phyloP scores from a whole-genome alignment of 768 basidiomycete genomes.

The Termitomyces sp. region DNA sequence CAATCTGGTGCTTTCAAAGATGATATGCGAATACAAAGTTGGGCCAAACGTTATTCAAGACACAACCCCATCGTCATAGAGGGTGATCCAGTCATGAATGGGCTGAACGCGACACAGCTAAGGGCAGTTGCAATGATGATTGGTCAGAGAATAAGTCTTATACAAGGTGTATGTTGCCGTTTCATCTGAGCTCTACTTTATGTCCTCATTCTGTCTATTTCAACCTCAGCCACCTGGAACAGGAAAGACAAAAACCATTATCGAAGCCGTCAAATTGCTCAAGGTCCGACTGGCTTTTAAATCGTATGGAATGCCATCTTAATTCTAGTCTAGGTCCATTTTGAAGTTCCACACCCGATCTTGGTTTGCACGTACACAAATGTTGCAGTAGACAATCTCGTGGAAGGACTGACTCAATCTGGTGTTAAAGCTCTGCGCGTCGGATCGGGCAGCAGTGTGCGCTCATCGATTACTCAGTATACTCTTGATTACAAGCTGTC shows the following conservation, averaged over 20 bases:
- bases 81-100: constrained; percentile 66
- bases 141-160: constrained; percentile 66
- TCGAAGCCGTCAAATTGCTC: constrained; percentile 75
- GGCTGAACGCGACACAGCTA: constrained; percentile 72
- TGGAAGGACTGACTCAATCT: constrained; percentile 59
- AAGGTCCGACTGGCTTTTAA: constrained; percentile 41
- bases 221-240: constrained; percentile 74
- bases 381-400: constrained; percentile 86
- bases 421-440: constrained; percentile 74
- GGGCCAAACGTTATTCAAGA: constrained; percentile 65
- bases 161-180: constrained; percentile 69
- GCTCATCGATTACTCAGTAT: constrained; percentile 44
- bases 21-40: constrained; percentile 75
- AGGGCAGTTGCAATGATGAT: constrained; percentile 86
- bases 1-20: constrained; percentile 52
- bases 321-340: constrained; percentile 46
- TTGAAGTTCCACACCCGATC: constrained; percentile 76
- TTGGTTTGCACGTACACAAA: constrained; percentile 95
- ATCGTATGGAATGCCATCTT: background rate
- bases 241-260: constrained; percentile 89
- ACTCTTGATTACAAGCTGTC: constrained; percentile 62
- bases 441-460: constrained; percentile 58
- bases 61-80: constrained; percentile 58
- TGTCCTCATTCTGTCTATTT: constrained; percentile 2
- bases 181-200: background rate